A percentile compares a stretch with the other conserved stretches of the same genome.
These are phyloP conservation scores for Isatis lusitanica DNA, from an alignment of 441 rosid species.

Conservation along the genomic window DNA sequence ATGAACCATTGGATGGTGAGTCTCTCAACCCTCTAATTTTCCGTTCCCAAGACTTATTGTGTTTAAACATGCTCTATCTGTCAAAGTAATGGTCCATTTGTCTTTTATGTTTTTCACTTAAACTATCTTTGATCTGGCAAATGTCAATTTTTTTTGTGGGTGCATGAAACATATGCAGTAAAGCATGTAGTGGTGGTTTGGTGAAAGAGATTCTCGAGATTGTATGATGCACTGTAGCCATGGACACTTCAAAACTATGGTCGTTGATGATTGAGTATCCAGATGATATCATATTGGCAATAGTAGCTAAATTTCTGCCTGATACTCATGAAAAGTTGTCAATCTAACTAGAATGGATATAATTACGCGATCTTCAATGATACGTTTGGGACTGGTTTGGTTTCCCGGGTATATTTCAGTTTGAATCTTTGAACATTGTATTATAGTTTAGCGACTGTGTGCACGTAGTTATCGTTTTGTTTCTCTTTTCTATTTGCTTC, in stretches of 20 bases:
- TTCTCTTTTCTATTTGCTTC: background rate
- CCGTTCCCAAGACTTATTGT: background rate
- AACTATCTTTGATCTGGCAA: background rate
- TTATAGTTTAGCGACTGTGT: background rate
- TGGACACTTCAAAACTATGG: background rate
- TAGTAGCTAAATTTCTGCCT: constrained; percentile 1
- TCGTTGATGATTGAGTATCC: constrained; percentile 7
- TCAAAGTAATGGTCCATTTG: constrained; percentile 11
- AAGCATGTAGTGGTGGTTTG: background rate
- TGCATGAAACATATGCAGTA: background rate
- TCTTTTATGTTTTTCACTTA: constrained; percentile 3
- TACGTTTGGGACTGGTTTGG: constrained; percentile 14
- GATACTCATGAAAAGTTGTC: background rate
- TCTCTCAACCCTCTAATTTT: constrained; percentile 14
- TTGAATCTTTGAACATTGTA: background rate
- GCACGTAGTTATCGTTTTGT: background rate
- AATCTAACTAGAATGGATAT: background rate
- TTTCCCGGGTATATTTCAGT: constrained; percentile 9
- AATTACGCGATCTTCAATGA: background rate
- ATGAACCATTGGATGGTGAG: constrained; percentile 84
- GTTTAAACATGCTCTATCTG: background rate
- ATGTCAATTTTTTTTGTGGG: background rate
- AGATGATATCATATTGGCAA: background rate
- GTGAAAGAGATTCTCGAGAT: background rate
- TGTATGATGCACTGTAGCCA: constrained; percentile 1